Base-by-base conservation (phyloP, 1,284 basidiomycete genomes). In the Tremellales sp. region DNA sequence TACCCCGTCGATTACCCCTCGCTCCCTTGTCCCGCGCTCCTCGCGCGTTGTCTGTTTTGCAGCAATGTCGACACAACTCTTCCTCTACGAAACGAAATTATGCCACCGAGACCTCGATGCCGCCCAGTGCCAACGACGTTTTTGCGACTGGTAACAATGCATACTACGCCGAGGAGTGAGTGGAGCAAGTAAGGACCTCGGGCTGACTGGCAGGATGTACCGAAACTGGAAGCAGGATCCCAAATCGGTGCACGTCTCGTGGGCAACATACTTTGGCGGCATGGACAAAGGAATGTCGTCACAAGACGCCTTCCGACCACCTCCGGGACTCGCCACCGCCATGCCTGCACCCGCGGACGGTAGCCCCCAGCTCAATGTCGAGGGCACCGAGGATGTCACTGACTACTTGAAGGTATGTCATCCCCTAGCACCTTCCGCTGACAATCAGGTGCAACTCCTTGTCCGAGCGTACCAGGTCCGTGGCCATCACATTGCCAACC, bases 391-490 rank as follows among this genome's bases (percentile, higher is more conserved):
- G 35, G 85, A 92, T 64, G 78, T 97, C 22, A 87, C 93, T 54
- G 92, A 94, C 68, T 93, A 97, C 76, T 77, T 99, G 59, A 99
- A 97, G 81, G 91, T 89, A 53, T 49, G 78, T 56, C 17, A 23
- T 31, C 23, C 12, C 8, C 12, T 36, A 12, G 23, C 29, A 5
- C 24, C 17, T 27, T 7, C 53, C 36, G 48, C 17, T 43, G 29
- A 45, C 24, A 23, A 24, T n/a, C 55, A 96, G 92, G 85, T 91
- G 21, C 93, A 97, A 86, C 81, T 97, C 27, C 84, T 97, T 56
- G 90, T 97, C 51, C 87, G 94, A 61, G 94, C 96, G 6, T 98
- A 96, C 77, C 94, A 98, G 84, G 94, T 99, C 25, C 89, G 93
- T 51, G 94, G 96, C 29, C 96, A 99, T 73, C 90, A 96, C 70